These are phyloP conservation scores for Aspergillus kassunensis DNA, from an alignment of 495 filamentous ascomycete genomes.

Conservation along the genomic window DNA sequence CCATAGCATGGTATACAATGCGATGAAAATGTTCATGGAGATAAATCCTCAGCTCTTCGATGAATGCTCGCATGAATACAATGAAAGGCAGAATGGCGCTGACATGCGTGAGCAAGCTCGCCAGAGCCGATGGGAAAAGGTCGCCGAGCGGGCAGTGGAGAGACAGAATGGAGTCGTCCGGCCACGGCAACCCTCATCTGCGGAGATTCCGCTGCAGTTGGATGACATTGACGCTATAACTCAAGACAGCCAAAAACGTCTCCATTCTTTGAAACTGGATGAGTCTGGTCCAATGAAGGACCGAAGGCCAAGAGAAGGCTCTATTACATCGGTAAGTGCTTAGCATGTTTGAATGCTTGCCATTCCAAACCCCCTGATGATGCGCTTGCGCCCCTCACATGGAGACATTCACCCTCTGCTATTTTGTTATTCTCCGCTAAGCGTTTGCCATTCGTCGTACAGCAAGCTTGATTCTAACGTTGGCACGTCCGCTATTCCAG, in stretches of 20 bases:
- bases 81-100: constrained; percentile 89
- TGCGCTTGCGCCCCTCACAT: constrained; percentile 14
- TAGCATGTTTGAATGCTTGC: constrained; percentile 23
- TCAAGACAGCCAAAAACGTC: constrained; percentile 76
- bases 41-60: constrained; percentile 99
- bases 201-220: constrained; percentile 52
- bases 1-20: constrained; percentile 99
- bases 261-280: constrained; percentile 83
- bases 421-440: constrained; percentile 42
- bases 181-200: constrained; percentile 29
- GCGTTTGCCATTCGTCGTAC: constrained; percentile 30
- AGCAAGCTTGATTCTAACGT: constrained; percentile 52
- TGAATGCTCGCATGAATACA: constrained; percentile 96
- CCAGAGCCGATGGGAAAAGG: constrained; percentile 79
- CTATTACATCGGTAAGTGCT: constrained; percentile 37
- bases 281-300: constrained; percentile 47
- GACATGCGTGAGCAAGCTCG: constrained; percentile 71
- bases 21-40: constrained; percentile 99
- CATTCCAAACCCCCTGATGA: constrained; percentile 10
- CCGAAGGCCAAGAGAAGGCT: constrained; percentile 28
- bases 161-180: constrained; percentile 50
- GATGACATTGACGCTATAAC: constrained; percentile 72
- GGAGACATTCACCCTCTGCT: constrained; percentile 13
- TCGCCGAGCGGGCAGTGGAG: constrained; percentile 73
- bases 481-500: constrained; percentile 48